Percentiles rank a stretch among this genome's conserved stretches.
Conservation (phyloP, 108 stramenopile genomes). For the Cyclostephanos invisitatus region DNA sequence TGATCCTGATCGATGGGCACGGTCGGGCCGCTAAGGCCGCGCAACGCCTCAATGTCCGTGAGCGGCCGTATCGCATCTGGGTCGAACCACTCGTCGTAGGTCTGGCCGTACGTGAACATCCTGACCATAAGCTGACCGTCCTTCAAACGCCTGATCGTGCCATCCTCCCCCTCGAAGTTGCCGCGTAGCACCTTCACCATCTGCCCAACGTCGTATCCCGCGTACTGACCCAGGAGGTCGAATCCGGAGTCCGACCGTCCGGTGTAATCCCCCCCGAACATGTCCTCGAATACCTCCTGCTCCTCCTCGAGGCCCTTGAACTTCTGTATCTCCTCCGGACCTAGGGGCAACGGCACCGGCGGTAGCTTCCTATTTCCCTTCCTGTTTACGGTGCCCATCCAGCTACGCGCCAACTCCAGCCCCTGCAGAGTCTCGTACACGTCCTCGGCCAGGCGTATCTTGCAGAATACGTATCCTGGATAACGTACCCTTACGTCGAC, state of each 20-base stretch:
- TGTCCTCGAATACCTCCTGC: slow-evolving; percentile 53
- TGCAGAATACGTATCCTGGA: slow-evolving; percentile 86
- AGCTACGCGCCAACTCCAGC: slow-evolving; percentile 73
- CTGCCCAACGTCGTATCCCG: slow-evolving; percentile 70
- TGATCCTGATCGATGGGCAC: slow-evolving; percentile 66
- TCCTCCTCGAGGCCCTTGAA: slow-evolving; percentile 79
- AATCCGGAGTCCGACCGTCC: slow-evolving; percentile 48
- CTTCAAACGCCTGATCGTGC: slow-evolving; percentile 71
- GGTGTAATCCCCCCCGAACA: slow-evolving; percentile 50
- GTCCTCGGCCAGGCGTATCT: slow-evolving; percentile 63
- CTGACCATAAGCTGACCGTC: slow-evolving; percentile 71
- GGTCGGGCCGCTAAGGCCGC: slow-evolving; percentile 68
- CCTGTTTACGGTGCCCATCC: slow-evolving; percentile 85
- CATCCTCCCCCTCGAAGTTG: slow-evolving; percentile 76
- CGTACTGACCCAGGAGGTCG: slow-evolving; percentile 62
- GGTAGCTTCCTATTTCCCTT: slow-evolving; percentile 80
- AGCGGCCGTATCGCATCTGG: slow-evolving; percentile 75
- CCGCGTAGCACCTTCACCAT: slow-evolving; percentile 78
- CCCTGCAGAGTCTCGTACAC: slow-evolving; percentile 75
- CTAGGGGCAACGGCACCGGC: slow-evolving; percentile 68
- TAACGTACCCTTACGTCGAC: slow-evolving; percentile 79
- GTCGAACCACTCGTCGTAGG: slow-evolving; percentile 79
- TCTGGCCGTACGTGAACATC: slow-evolving; percentile 79
- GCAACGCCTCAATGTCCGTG: slow-evolving; percentile 60
- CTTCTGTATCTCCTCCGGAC: slow-evolving; percentile 75